Percentiles rank a stretch among this genome's conserved stretches.
Evolutionary conservation across 306 rosid species (phyloP).

Genomic region (Malus sylvestris): DNA sequence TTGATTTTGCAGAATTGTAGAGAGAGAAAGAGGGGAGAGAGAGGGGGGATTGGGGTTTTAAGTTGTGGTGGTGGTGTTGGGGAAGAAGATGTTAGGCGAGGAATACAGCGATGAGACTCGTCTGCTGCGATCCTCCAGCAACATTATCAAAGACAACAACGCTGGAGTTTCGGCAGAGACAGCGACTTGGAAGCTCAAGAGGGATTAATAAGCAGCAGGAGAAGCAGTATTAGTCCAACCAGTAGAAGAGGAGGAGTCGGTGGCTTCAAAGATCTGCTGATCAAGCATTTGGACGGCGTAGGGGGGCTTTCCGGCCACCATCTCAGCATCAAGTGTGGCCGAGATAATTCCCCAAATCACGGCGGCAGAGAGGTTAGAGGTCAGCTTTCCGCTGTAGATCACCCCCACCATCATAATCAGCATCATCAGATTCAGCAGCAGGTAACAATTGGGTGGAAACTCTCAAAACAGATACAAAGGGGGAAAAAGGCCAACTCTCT

Average conservation of each 20-base stretch:
- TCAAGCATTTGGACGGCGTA: slow-evolving; percentile 41
- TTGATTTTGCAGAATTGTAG: neutral
- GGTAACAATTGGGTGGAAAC: neutral
- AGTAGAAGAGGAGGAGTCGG: slow-evolving; percentile 18
- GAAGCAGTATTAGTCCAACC: slow-evolving; percentile 1
- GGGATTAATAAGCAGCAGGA: neutral
- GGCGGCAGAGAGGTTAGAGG: slow-evolving; percentile 2
- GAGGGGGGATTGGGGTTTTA: neutral
- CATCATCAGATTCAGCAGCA: neutral
- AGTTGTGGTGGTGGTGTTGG: neutral
- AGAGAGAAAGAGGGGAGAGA: neutral
- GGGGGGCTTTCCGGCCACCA: slow-evolving; percentile 51
- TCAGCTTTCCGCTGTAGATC: slow-evolving; percentile 8
- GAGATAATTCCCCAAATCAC: slow-evolving; percentile 8
- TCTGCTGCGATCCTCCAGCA: slow-evolving; percentile 37
- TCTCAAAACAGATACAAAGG: neutral
- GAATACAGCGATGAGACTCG: slow-evolving; percentile 51
- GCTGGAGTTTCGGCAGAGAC: slow-evolving; percentile 6
- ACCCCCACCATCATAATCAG: neutral
- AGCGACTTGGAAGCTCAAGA: slow-evolving; percentile 46
- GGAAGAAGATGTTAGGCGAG: slow-evolving; percentile 21
- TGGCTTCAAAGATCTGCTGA: slow-evolving; percentile 51
- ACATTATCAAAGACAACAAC: neutral
- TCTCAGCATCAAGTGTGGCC: slow-evolving; percentile 47
- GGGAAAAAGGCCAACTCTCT: neutral